These are phyloP conservation scores for Dictyostelium gargantuum DNA, from an alignment of 208 protist species.

Conservation along the genomic window DNA sequence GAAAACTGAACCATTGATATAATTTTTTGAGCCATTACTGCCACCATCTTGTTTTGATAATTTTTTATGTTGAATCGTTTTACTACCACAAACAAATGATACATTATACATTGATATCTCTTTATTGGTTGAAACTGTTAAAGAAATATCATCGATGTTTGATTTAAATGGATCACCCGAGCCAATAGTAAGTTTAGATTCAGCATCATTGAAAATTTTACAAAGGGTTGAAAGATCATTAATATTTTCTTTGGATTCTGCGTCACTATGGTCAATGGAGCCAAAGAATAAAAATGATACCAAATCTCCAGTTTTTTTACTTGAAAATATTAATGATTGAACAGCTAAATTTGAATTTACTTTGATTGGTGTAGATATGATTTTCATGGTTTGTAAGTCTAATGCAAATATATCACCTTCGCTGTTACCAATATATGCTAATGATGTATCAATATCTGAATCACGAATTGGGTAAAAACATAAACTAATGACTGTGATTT, in stretches of 20 bases:
- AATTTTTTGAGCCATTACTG: not conserved
- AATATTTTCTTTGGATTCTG: not conserved
- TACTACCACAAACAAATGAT: not conserved
- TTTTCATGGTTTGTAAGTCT: not conserved
- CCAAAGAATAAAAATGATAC: slow-evolving; percentile 12
- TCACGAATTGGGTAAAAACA: slow-evolving; percentile 3
- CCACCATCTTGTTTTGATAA: not conserved
- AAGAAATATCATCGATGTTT: slow-evolving; percentile 1
- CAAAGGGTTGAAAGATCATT: not conserved
- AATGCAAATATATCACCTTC: not conserved
- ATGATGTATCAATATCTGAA: not conserved
- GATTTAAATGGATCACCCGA: not conserved
- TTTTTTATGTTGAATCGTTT: not conserved
- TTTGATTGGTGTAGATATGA: not conserved
- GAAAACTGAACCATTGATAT: not conserved
- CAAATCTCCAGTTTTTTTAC: not conserved
- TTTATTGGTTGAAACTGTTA: not conserved
- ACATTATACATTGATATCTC: not conserved
- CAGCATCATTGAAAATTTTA: not conserved
- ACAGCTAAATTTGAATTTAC: not conserved
- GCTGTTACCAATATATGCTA: not conserved
- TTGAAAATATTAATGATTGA: not conserved
- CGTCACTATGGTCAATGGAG: not conserved
- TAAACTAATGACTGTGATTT: not conserved
- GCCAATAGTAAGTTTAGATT: not conserved